These are phyloP conservation scores for Pichia sp. DNA, from an alignment of 1,139 yeast genomes.

Conservation along the genomic window DNA sequence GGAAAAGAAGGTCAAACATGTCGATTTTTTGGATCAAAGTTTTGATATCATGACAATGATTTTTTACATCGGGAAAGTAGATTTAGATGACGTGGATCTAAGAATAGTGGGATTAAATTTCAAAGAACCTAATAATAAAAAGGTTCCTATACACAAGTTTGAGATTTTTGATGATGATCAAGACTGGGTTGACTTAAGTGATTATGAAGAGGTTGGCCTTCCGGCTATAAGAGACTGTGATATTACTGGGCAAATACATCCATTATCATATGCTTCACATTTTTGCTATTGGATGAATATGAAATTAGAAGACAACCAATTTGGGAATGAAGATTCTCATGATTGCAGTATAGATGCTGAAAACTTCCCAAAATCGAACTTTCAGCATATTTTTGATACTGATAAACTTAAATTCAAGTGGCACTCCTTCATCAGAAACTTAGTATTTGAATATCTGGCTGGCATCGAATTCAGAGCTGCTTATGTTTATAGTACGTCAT, in stretches of 20 bases:
- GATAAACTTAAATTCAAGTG: slow-evolving; percentile 76
- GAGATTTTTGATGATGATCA: slow-evolving; percentile 26
- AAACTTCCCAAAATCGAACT: slow-evolving; percentile 28
- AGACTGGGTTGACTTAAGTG: slow-evolving; percentile 77
- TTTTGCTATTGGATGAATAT: slow-evolving; percentile 58
- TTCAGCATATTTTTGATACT: slow-evolving; percentile 67
- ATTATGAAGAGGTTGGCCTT: slow-evolving; percentile 68
- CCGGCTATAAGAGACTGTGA: slow-evolving; percentile 33
- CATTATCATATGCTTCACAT: slow-evolving; percentile 67
- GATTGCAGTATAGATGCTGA: slow-evolving; percentile 37
- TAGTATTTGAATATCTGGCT: slow-evolving; percentile 58
- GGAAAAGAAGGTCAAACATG: slow-evolving; percentile 62
- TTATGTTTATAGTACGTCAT: slow-evolving; percentile 43
- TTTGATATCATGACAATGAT: slow-evolving; percentile 57
- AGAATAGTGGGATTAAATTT: slow-evolving; percentile 65
- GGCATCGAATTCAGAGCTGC: slow-evolving; percentile 57
- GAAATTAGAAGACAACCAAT: slow-evolving; percentile 14
- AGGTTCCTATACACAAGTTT: slow-evolving; percentile 32
- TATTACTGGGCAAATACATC: slow-evolving; percentile 45
- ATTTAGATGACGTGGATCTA: slow-evolving; percentile 65
- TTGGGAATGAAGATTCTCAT: slow-evolving; percentile 30
- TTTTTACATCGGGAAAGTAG: slow-evolving; percentile 71
- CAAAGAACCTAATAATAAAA: slow-evolving; percentile 17
- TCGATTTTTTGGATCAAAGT: slow-evolving; percentile 55
- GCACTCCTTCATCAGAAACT: slow-evolving; percentile 67